Evolutionary conservation across 2,329 filamentous ascomycete species (phyloP), one percentile per base, ranked within the genome.

Genomic region (Aspergillus sp.): DNA sequence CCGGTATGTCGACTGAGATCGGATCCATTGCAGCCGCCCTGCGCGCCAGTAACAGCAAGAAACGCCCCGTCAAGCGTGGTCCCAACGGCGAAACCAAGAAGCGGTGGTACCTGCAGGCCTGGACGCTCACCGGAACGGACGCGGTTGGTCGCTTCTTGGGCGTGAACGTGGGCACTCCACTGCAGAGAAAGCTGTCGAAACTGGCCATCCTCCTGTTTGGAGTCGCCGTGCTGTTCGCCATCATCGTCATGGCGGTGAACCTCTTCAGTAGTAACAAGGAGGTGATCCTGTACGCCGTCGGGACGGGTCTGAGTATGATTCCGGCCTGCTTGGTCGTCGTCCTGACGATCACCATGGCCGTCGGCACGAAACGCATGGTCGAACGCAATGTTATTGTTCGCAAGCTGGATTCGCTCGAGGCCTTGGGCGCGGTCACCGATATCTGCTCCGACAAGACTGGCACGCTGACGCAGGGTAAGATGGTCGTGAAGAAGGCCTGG

Each of bases 231-330:
- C 59, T 88, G 16, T 85, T 84, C 56, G 84, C 85, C n/a, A 81
- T 88, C 58, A 81, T 88, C 61, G 84, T 87, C 19, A 77, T 88
- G 45, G 84, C 76, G 21, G 82, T 84, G 54, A 88, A 86, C 69
- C 59, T 75, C 2, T 84, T 81, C 59, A 67, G 71, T 23, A 64
- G 66, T 21, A 67, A 73, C 23, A 73, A 77, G 25, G 81, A 85
- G 56, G 82, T 86, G 54, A 81, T 86, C 59, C 84, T 84, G 54
- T 84, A 84, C 55, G 81, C 80, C 13, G 80, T 84, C n/a, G 79
- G 78, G 3, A 79, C 76, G 1, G 78, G 76, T 29, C 65, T 84
- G 3, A 79, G 76, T 44, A 83, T 83, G 78, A 82, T 85, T 60
- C 81, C 82, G 0, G 81, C 79, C 3, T 80, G 78, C 10, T 73